Conservation (phyloP, 257 asterid genomes). For the Coffea canephora region DNA sequence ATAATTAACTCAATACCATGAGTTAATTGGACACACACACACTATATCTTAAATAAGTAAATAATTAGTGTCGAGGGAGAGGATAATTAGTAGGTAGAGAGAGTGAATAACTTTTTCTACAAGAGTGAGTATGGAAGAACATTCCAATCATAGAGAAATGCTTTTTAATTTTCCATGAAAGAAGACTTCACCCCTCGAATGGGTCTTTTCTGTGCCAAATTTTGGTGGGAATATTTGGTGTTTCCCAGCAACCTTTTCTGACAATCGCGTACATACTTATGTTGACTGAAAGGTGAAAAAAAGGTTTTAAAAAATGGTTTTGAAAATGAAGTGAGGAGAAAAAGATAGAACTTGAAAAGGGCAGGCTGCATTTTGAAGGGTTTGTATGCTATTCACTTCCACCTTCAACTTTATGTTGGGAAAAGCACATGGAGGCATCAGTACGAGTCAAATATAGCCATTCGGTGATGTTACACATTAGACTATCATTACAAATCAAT, state of each 20-base stretch:
- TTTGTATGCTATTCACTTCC: not conserved
- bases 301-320: not conserved
- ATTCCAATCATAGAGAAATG: conserved; percentile 1
- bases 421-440: conserved; percentile 20
- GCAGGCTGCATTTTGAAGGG: not conserved
- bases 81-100: not conserved
- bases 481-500: not conserved
- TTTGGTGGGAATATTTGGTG: conserved; percentile 4
- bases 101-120: not conserved
- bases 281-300: not conserved
- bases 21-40: no score
- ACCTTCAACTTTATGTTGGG: not conserved
- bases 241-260: conserved; percentile 27
- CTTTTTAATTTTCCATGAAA: conserved; percentile 4
- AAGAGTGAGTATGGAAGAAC: conserved; percentile 10
- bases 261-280: conserved; percentile 9
- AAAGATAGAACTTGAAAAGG: not conserved
- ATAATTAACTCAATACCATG: not conserved
- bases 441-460: conserved; percentile 16
- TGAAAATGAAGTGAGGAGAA: conserved; percentile 3
- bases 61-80: not conserved
- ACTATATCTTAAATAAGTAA: no score
- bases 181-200: conserved; percentile 8
- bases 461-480: conserved; percentile 17
- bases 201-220: conserved; percentile 11